Evolutionary conservation across 208 protist genomes (phyloP), one percentile per base, ranked within the genome.

Genomic region (Acanthamoeba pearcei): DNA sequence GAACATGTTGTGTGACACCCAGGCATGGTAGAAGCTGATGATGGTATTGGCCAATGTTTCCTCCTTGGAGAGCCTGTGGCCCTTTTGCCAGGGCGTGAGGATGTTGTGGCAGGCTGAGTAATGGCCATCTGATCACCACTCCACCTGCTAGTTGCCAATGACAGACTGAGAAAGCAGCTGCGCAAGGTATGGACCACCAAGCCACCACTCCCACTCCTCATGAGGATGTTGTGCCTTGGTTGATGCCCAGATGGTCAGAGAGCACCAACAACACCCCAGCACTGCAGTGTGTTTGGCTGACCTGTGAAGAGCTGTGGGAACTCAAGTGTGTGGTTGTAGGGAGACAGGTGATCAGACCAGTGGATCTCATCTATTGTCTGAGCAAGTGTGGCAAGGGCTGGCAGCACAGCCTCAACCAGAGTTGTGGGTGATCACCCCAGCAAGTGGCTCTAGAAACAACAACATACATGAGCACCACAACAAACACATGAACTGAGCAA

Each of bases 181-280:
- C 1, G 13, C 12, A 15, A 15, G 22, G 27, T 27, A 72, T 3
- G 2, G 9, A 72, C 64, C 64, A 24, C 64, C 64, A 27, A 72
- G 29, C 64, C 64, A 72, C 64, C 64, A 72, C 64, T 72, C 64
- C 64, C 64, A 72, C 22, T 72, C 29, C 64, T 72, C 64, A 27
- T 10, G 29, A 72, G 64, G 64, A 24, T 72, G 64, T 1, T 27
- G 29, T 12, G 22, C 64, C 29, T 72, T 3, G 5, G 64, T 72
- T 32, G 29, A 35, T 9, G 8, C 22, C 64, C 64, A 72, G 19
- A 72, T 27, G 29, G 5, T 72, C 64, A 72, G 2, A 72, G 27
- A 72, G 64, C n/a, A n/a, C n/a, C n/a, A n/a, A n/a, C n/a, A n/a
- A n/a, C n/a, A n/a, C n/a, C n/a, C n/a, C n/a, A n/a, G n/a, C n/a